Base-by-base conservation (phyloP, 306 rosid genomes). In the Prinsepia uniflora region DNA sequence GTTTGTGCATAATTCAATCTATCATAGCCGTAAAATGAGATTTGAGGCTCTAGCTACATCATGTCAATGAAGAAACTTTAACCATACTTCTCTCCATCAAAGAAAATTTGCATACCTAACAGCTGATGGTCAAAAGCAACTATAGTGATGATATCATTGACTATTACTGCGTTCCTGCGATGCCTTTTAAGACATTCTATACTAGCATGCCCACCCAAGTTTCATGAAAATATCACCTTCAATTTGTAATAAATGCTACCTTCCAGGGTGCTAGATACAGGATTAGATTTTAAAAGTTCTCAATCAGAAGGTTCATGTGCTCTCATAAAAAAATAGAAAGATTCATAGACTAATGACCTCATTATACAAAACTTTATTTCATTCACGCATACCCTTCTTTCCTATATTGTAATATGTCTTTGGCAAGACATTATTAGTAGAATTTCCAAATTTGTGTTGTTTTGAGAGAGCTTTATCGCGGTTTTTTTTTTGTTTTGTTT, bases 401-500 rank as follows among this genome's bases (percentile, higher is more conserved):
- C 65, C 34, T 53, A 17, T 40, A 41, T 67, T 17, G 36, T 17
- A 49, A 67, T 24, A 19, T 43, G 50, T 15, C 22, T 69, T 20
- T 69, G 42, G 36, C 43, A 6, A 54, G 61, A 41, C 19, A 19
- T 57, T n/a, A 6, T 52, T 8, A 60, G 15, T 42, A 0, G n/a
- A 22, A 22, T 22, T 56, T 69, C 45, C 42, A 9, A 5, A 20
- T 20, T 36, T 67, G 11, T 68, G 5, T 70, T 13, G 53, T 36
- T 54, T 56, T 56, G 44, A 30, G 30, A 56, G 45, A 70, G 55
- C 65, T 43, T 22, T 56, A 42, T 56, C 54, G 43, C 54, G 43
- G 36, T 30, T 22, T 43, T 70, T 2, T 12, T 47, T 13, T 10
- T 1, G 3, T 30, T 30, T 30, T 30, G 1, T 30, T 30, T 30